These are phyloP conservation scores for Yarrowia galli DNA, from an alignment of 1,139 yeast species.

Conservation along the genomic window DNA sequence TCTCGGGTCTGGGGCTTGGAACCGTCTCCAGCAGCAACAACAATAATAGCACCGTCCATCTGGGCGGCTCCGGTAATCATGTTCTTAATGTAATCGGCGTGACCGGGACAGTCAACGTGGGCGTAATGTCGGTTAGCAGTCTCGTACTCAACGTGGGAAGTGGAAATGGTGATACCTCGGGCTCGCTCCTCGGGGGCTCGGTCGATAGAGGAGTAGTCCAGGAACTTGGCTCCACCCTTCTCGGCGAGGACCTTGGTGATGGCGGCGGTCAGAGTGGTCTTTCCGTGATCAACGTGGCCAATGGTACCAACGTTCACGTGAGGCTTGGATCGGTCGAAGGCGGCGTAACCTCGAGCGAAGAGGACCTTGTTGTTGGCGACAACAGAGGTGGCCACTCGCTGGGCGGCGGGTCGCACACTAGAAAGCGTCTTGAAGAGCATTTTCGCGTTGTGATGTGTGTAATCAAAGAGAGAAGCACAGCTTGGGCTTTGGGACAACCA, in stretches of 20 bases:
- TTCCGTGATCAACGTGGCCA: constrained; percentile 98
- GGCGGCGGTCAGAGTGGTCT: constrained; percentile 97
- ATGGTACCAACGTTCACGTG: constrained; percentile 96
- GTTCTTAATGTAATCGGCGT: constrained; percentile 97
- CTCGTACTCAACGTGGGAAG: constrained; percentile 96
- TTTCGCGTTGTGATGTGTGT: constrained; percentile 23
- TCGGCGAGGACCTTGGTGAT: constrained; percentile 92
- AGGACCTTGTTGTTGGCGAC: constrained; percentile 40
- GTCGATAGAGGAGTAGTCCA: constrained; percentile 93
- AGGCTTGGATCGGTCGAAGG: constrained; percentile 64
- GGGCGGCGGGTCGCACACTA: constrained; percentile 36
- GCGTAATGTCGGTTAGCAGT: constrained; percentile 93
- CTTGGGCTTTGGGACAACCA: background rate
- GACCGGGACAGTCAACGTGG: constrained; percentile 98
- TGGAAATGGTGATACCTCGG: constrained; percentile 98
- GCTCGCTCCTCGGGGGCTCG: constrained; percentile 99
- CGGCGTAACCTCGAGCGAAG: constrained; percentile 41
- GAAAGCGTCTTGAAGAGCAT: constrained; percentile 35
- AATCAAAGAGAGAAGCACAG: background rate
- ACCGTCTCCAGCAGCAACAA: constrained; percentile 98
- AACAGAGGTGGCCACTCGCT: constrained; percentile 28
- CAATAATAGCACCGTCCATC: constrained; percentile 99
- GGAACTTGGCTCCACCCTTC: constrained; percentile 90
- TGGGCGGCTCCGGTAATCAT: constrained; percentile 99
- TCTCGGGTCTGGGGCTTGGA: constrained; percentile 99